These are phyloP conservation scores for Podospora australis DNA, from an alignment of 495 filamentous ascomycete genomes.

Conservation along the genomic window DNA sequence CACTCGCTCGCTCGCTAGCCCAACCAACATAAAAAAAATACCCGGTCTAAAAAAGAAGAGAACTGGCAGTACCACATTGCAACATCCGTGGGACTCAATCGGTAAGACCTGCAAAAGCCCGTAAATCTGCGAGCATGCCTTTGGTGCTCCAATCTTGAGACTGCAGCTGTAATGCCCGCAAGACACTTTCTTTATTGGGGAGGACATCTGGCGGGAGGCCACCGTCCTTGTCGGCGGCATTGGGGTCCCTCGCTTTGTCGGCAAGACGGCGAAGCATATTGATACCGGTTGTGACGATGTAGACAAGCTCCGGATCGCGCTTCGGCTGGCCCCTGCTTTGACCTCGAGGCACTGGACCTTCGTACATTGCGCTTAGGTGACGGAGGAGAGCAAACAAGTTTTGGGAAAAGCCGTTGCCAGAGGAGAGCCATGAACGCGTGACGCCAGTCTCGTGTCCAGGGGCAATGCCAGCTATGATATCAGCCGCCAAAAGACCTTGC, in stretches of 20 bases:
- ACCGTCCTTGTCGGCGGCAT: constrained; percentile 31
- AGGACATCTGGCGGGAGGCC: constrained; percentile 58
- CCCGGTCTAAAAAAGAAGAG: not conserved
- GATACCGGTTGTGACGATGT: constrained; percentile 65
- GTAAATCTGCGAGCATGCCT: constrained; percentile 63
- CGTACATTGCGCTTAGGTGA: constrained; percentile 56
- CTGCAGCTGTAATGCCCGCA: constrained; percentile 59
- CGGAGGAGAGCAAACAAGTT: constrained; percentile 68
- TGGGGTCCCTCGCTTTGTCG: constrained; percentile 64
- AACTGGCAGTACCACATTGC: too few species aligned
- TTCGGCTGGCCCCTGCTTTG: constrained; percentile 24
- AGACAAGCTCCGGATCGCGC: constrained; percentile 42
- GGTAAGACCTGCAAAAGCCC: constrained; percentile 62
- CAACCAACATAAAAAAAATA: constrained; percentile 1
- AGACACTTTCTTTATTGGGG: constrained; percentile 63
- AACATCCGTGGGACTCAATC: constrained; percentile 20
- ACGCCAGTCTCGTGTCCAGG: constrained; percentile 65
- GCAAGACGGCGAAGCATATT: constrained; percentile 61
- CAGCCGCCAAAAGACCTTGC: constrained; percentile 86
- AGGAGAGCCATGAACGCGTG: constrained; percentile 76
- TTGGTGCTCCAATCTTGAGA: constrained; percentile 47
- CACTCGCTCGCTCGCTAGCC: not conserved
- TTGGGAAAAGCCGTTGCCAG: constrained; percentile 76
- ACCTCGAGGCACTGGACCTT: constrained; percentile 26
- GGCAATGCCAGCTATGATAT: constrained; percentile 72